Evolutionary conservation across 1,284 basidiomycete genomes (phyloP), one percentile per base, ranked within the genome.

Genomic region (Wallemia mellicola): DNA sequence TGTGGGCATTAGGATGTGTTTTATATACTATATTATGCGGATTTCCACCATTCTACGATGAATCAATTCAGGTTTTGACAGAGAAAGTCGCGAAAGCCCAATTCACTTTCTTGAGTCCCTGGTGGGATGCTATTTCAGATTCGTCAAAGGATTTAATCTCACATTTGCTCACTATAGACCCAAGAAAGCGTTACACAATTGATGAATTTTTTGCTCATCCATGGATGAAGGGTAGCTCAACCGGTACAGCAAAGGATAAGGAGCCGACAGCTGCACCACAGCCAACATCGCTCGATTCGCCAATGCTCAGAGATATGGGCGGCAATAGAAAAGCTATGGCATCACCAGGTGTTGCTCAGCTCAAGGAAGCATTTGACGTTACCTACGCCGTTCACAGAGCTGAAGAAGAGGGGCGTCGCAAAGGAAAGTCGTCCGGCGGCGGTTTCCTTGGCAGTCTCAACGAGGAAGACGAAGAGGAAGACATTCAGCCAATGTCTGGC

Each of bases 1-100:
- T 98, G 94, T 99, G 94, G 94, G 94, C 94, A 1, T 73, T 98
- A 38, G 94, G 94, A 27, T 99, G 94, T 70, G 94, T 99, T 24
- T 76, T 99, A 2, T 99, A 99, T 73, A 99, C 94, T 1, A 74
- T 98, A 1, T 78, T 99, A n/a, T 98, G 94, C 67, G 94, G 92
- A 59, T 95, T 95, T 74, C 88, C 89, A 60, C 86, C 94, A 0
- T 99, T 99, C 74, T 99, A 98, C 71, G 94, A 99, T 65, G 94
- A 99, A 71, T 92, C 86, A 67, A 98, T 99, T 72, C 88, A 86
- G 65, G 87, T 95, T 57, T 76, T 98, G 58, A 98, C 94, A 0
- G 92, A 98, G 71, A 99, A 99, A 72, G 94, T 99, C 22, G 94
- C 94, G 1, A 77, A 84, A 63, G 94, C 94, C 5, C 84, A 95